phyloP scores from a whole-genome alignment of 306 rosid species.

The Crataegus laevigata region DNA sequence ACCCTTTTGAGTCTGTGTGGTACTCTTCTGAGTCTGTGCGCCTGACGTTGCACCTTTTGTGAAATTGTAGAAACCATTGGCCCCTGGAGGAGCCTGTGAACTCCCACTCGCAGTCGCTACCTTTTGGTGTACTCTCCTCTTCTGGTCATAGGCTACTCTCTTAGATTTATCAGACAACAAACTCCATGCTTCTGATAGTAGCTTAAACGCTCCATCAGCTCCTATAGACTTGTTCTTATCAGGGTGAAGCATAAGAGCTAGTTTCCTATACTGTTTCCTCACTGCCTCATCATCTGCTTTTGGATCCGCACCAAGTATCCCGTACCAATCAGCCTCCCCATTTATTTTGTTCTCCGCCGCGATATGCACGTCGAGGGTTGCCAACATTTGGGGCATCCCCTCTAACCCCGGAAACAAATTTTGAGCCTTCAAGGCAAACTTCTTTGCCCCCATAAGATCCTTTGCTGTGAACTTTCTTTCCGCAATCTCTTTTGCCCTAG shows the following conservation, averaged over 20 bases:
- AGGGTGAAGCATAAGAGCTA: constrained; percentile 91
- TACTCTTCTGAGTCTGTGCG: constrained; percentile 25
- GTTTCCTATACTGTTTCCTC: constrained; percentile 69
- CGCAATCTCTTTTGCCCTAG: constrained; percentile 72
- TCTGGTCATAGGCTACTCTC: constrained; percentile 53
- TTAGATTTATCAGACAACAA: constrained; percentile 63
- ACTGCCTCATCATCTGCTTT: constrained; percentile 66
- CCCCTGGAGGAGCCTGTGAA: constrained; percentile 39
- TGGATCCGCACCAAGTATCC: constrained; percentile 66
- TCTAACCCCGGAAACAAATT: constrained; percentile 70
- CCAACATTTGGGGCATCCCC: constrained; percentile 71
- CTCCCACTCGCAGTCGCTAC: constrained; percentile 32
- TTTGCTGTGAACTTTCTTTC: constrained; percentile 68
- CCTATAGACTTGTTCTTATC: constrained; percentile 87
- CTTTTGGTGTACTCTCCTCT: constrained; percentile 35
- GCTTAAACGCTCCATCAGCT: constrained; percentile 86
- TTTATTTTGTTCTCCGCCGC: constrained; percentile 58
- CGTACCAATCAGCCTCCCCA: constrained; percentile 88
- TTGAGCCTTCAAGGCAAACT: constrained; percentile 81
- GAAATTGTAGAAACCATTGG: constrained; percentile 52
- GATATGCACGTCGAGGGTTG: constrained; percentile 70
- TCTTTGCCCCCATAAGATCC: constrained; percentile 66
- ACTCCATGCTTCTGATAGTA: constrained; percentile 88
- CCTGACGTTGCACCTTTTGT: constrained; percentile 43
- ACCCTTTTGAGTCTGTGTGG: constrained; percentile 44